These are phyloP conservation scores for Tulasnella sp. DNA, from an alignment of 768 basidiomycete species.

Conservation along the genomic window DNA sequence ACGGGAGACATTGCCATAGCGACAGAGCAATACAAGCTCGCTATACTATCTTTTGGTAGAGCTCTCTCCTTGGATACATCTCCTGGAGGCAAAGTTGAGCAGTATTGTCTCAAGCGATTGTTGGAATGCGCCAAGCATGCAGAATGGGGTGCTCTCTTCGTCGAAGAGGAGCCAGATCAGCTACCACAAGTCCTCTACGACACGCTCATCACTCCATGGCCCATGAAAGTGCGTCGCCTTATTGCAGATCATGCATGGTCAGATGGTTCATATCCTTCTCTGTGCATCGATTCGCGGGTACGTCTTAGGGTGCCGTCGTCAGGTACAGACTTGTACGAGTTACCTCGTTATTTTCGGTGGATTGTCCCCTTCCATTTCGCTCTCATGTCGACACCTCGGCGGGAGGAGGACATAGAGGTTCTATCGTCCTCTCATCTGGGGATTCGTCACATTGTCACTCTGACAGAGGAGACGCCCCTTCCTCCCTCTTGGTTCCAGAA, in stretches of 20 bases:
- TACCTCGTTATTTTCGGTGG: slow-evolving; percentile 53
- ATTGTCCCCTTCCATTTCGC: slow-evolving; percentile 45
- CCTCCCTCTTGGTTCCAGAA: slow-evolving; percentile 35
- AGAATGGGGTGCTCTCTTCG: slow-evolving; percentile 40
- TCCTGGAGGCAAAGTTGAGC: slow-evolving; percentile 27
- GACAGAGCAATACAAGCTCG: slow-evolving; percentile 31
- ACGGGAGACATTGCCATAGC: slow-evolving; percentile 35
- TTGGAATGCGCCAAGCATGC: slow-evolving; percentile 34
- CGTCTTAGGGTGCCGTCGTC: neutral
- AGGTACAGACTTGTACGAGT: neutral
- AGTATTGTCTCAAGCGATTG: slow-evolving; percentile 37
- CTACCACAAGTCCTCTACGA: slow-evolving; percentile 27
- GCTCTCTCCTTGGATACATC: slow-evolving; percentile 30
- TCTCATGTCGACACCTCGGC: slow-evolving; percentile 46
- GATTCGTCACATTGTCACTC: slow-evolving; percentile 44
- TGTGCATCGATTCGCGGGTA: neutral
- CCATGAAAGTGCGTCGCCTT: slow-evolving; percentile 25
- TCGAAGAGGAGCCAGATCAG: slow-evolving; percentile 32
- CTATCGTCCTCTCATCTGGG: slow-evolving; percentile 38
- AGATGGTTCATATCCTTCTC: neutral
- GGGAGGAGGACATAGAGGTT: slow-evolving; percentile 36
- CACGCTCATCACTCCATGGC: slow-evolving; percentile 34
- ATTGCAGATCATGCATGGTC: slow-evolving; percentile 24
- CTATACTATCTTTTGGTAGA: slow-evolving; percentile 44
- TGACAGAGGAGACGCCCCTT: slow-evolving; percentile 46